phyloP scores from a whole-genome alignment of 305 asterid species.

The Stenogyne calaminthoides region DNA sequence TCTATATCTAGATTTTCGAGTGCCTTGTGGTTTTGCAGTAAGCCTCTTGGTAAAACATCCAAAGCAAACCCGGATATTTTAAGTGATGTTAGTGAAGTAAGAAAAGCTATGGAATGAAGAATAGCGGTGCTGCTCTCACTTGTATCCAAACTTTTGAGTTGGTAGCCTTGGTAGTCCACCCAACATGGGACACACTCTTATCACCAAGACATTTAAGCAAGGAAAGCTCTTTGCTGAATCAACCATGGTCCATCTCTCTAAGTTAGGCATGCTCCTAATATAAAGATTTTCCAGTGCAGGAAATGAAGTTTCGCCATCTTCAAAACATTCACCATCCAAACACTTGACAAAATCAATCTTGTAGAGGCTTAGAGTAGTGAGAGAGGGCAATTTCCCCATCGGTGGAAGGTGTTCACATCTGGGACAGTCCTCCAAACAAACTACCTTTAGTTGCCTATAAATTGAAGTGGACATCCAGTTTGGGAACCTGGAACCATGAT shows the following conservation, averaged over 20 bases:
- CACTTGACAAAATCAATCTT: not conserved
- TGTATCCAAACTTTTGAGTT: not conserved
- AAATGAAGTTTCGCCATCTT: not conserved
- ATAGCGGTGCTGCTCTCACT: not conserved
- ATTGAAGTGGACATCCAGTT: conserved; percentile 28
- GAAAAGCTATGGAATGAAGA: conserved; percentile 2
- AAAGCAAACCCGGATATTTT: not conserved
- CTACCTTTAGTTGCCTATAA: not conserved
- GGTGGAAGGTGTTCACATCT: conserved; percentile 32
- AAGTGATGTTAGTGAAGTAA: conserved; percentile 34
- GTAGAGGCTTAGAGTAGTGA: not conserved
- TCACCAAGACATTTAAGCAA: not conserved
- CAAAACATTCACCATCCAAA: not conserved
- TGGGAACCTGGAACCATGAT: conserved; percentile 34
- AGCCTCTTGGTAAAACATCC: not conserved
- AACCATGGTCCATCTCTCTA: not conserved
- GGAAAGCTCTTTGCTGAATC: conserved; percentile 27
- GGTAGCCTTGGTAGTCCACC: conserved; percentile 10
- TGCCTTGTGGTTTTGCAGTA: conserved; percentile 4
- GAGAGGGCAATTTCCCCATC: conserved; percentile 10
- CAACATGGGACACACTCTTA: conserved; percentile 26
- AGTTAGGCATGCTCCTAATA: not conserved
- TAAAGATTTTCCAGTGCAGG: not conserved
- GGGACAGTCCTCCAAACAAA: not conserved
- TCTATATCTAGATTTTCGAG: not conserved